Percentiles rank a stretch among this genome's conserved stretches.
These are phyloP conservation scores for Apiotrichum gracile DNA, from an alignment of 1,284 basidiomycete species.

Conservation along the genomic window DNA sequence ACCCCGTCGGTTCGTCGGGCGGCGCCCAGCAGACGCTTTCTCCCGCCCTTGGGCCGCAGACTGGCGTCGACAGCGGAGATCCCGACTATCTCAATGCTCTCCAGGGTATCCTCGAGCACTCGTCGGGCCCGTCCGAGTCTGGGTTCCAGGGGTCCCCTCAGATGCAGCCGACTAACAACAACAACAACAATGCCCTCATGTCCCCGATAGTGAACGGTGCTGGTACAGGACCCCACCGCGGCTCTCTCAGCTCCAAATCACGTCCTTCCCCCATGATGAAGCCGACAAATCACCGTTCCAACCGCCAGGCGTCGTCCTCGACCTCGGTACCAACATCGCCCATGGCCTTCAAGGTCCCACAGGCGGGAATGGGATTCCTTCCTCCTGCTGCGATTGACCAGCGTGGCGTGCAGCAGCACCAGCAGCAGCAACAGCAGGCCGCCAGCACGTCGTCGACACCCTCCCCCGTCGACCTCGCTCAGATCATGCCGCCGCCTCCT, in stretches of 20 bases:
- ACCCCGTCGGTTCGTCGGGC: slow-evolving; percentile 39
- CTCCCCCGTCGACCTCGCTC: slow-evolving; percentile 68
- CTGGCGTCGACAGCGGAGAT: slow-evolving; percentile 27
- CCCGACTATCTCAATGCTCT: slow-evolving; percentile 39
- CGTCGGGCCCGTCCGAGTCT: not conserved
- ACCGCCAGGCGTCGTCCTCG: slow-evolving; percentile 12
- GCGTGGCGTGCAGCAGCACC: slow-evolving; percentile 20
- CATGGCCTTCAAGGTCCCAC: slow-evolving; percentile 19
- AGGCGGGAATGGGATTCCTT: slow-evolving; percentile 23
- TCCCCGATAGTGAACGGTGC: slow-evolving; percentile 6
- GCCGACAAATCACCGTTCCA: slow-evolving; percentile 36
- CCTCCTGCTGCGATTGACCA: slow-evolving; percentile 40
- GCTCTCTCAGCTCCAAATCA: slow-evolving; percentile 31
- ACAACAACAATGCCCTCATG: slow-evolving; percentile 2
- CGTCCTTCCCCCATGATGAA: slow-evolving; percentile 47
- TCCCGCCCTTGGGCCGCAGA: slow-evolving; percentile 39
- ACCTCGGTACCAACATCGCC: slow-evolving; percentile 27
- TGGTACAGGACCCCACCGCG: slow-evolving; percentile 37
- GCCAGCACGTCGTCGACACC: slow-evolving; percentile 52
- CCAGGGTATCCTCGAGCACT: slow-evolving; percentile 29
- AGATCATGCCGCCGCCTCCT: slow-evolving; percentile 57
- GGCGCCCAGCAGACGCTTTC: slow-evolving; percentile 44
- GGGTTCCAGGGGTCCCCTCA: slow-evolving; percentile 12
- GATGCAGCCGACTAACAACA: slow-evolving; percentile 2
- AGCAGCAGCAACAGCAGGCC: slow-evolving; percentile 11